Percentiles rank a stretch among this genome's conserved stretches.
Evolutionary conservation across 2,329 filamentous ascomycete genomes (phyloP).

Genomic region (Fusarium goolgardi): DNA sequence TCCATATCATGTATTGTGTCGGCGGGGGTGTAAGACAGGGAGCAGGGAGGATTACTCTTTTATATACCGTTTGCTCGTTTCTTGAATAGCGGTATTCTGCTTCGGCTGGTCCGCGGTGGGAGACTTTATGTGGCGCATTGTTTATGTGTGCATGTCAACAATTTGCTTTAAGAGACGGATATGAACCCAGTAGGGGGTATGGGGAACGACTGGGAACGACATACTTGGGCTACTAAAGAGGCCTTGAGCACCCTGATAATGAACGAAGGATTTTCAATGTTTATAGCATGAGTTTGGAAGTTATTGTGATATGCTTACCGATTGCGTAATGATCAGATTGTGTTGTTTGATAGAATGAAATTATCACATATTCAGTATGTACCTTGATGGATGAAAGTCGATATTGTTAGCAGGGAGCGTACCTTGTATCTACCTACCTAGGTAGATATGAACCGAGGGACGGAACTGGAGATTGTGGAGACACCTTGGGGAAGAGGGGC

Average conservation of each 20-base stretch:
- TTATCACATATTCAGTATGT: neutral
- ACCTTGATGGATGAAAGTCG: neutral
- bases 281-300: slow-evolving; percentile 2
- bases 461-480: slow-evolving; percentile 27
- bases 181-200: slow-evolving; percentile 27
- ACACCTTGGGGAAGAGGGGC: slow-evolving; percentile 40
- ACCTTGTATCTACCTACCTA: too few relatives aligned
- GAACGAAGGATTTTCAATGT: slow-evolving; percentile 37
- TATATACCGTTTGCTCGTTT: slow-evolving; percentile 46
- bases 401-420: neutral
- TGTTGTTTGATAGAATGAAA: neutral
- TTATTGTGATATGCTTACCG: neutral
- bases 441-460: slow-evolving; percentile 14
- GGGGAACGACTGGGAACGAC: slow-evolving; percentile 39
- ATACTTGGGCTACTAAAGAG: slow-evolving; percentile 20
- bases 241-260: slow-evolving; percentile 37
- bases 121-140: slow-evolving; percentile 40
- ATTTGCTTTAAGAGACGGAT: slow-evolving; percentile 26
- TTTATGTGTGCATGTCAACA: slow-evolving; percentile 41
- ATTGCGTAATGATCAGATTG: neutral
- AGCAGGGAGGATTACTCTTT: slow-evolving; percentile 36
- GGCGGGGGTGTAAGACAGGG: slow-evolving; percentile 35
- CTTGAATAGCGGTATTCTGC: slow-evolving; percentile 46
- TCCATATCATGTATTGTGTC: slow-evolving; percentile 36
- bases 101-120: slow-evolving; percentile 52